These are phyloP conservation scores for Venturia pyrina DNA, from an alignment of 2,329 filamentous ascomycete genomes.

Conservation along the genomic window DNA sequence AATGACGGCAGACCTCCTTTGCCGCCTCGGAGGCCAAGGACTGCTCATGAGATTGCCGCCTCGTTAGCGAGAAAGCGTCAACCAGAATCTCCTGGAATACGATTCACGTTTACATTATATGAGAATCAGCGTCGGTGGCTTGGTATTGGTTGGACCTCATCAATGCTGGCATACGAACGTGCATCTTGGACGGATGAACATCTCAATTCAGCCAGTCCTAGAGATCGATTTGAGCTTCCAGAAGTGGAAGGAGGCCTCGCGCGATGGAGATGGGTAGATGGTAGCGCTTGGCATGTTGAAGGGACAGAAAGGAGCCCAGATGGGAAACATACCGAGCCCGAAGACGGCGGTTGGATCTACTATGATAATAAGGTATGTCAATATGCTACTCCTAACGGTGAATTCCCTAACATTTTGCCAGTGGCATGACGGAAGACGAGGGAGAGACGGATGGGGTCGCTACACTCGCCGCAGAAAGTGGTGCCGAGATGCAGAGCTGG, in stretches of 20 bases:
- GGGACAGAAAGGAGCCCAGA: conserved; percentile 50
- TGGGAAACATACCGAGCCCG: conserved; percentile 20
- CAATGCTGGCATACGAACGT: conserved; percentile 81
- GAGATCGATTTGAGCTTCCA: conserved; percentile 61
- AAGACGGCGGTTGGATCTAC: conserved; percentile 81
- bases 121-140: conserved; percentile 96
- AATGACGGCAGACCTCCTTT: conserved; percentile 26
- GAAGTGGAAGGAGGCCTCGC: conserved; percentile 54
- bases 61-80: conserved; percentile 29
- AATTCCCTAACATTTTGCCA: conserved; percentile 27
- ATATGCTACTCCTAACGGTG: not conserved
- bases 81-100: conserved; percentile 60
- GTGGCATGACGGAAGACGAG: conserved; percentile 84
- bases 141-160: conserved; percentile 88
- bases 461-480: conserved; percentile 92
- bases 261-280: conserved; percentile 74
- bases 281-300: conserved; percentile 79
- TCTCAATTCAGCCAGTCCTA: conserved; percentile 66
- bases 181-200: conserved; percentile 94
- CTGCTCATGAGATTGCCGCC: conserved; percentile 37
- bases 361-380: conserved; percentile 83
- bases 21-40: conserved; percentile 34
- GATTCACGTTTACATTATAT: conserved; percentile 92
- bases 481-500: conserved; percentile 91
- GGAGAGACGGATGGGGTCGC: conserved; percentile 82